Base-by-base conservation (phyloP, 1,139 yeast genomes). In the Geotrichum fermentans region DNA sequence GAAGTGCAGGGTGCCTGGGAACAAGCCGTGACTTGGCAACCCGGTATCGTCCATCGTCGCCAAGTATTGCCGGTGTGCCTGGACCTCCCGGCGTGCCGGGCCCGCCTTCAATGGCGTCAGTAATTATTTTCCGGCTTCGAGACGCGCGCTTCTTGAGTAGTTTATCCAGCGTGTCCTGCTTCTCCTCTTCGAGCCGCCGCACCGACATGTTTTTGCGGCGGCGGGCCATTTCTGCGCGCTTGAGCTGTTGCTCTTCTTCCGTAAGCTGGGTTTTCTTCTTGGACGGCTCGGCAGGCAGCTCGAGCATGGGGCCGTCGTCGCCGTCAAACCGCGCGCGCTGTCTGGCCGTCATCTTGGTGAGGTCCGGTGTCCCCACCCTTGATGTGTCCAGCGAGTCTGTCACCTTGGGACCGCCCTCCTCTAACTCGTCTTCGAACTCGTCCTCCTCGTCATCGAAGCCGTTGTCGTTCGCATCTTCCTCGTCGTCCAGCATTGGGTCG, bases 151-250 rank as follows among this genome's bases (percentile, higher is more conserved):
- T 81, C 66, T 87, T 84, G 56, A 92, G 72, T 52, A 92, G 71
- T 63, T 86, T 87, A 65, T 89, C 90, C 56, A 92, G 73, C 0
- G 97, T 90, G 57, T 89, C 97, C 60, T 83, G 79, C 65, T 92
- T 92, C 65, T 92, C 98, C 65, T 88, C 97, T 61, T 89, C 97
- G 36, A 87, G 70, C 55, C 84, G 80, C 68, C 84, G 83, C 60
- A 83, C 90, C 56, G 84, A 83, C 61, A 89, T 77, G 61, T 92
- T 92, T 64, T 85, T 85, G 56, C 98, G 76, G 64, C 90, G 79
- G 58, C 98, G 77, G 0, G 97, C 92, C 61, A 80, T 82, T 62
- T 92, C 98, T 0, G 95, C 90, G 55, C 89, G 81, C 38, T 89
- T 75, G 52, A 88, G 68, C 34, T 87, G 87, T 36, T 81, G 75